Percentiles rank a stretch among this genome's conserved stretches.
These are phyloP conservation scores for Pseudogymnoascus verrucosus DNA, from an alignment of 2,329 filamentous ascomycete species.

Conservation along the genomic window DNA sequence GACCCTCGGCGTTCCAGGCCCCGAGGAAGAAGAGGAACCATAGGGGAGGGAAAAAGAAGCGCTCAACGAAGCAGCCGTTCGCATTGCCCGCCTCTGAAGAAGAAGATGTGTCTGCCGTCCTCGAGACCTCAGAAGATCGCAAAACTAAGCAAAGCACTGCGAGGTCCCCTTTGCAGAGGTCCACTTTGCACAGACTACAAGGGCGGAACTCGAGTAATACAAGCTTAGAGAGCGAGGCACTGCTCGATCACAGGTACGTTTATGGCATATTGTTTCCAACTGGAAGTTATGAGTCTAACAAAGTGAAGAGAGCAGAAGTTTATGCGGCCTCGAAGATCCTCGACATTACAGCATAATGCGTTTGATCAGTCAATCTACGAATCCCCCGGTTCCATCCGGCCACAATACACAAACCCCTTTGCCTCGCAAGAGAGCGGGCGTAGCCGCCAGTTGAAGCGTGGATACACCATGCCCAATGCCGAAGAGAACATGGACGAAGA, in stretches of 20 bases:
- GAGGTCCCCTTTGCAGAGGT: constrained; percentile 36
- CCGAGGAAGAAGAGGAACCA: constrained; percentile 60
- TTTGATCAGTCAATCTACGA: constrained; percentile 30
- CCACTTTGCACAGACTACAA: constrained; percentile 29
- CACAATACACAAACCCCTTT: constrained; percentile 26
- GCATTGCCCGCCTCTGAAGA: constrained; percentile 52
- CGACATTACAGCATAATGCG: constrained; percentile 34
- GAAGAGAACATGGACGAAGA: constrained; percentile 45
- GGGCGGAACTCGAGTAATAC: constrained; percentile 64
- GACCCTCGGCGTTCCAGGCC: not conserved
- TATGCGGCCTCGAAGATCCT: constrained; percentile 57
- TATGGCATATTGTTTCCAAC: not conserved
- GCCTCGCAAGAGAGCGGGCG: constrained; percentile 19
- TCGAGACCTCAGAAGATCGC: constrained; percentile 29
- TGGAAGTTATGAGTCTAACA: constrained; percentile 13
- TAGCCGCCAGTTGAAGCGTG: constrained; percentile 20
- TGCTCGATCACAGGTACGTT: constrained; percentile 74
- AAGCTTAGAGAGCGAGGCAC: constrained; percentile 79
- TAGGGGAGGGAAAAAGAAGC: constrained; percentile 70
- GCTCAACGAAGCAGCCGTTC: constrained; percentile 72
- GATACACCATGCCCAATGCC: constrained; percentile 31
- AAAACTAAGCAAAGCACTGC: constrained; percentile 24
- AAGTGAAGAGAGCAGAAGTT: constrained; percentile 31
- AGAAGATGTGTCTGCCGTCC: constrained; percentile 36
- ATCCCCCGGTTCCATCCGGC: constrained; percentile 28